These are phyloP conservation scores for Hondaea fermentalgiana DNA, from an alignment of 108 stramenopile genomes.

Conservation along the genomic window DNA sequence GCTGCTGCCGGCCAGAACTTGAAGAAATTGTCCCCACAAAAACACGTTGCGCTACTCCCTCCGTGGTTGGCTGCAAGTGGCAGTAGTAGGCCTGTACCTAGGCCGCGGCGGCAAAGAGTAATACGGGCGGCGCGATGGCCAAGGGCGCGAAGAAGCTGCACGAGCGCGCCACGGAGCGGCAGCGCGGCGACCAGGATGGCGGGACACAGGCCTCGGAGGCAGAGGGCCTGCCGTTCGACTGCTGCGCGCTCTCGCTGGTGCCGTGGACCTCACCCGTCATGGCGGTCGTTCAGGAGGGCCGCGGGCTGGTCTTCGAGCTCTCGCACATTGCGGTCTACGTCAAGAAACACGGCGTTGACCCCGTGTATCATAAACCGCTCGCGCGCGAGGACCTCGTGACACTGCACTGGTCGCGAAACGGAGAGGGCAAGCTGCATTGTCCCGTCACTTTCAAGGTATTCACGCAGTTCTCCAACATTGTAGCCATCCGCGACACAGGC, in stretches of 20 bases:
- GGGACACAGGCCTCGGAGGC: neutral
- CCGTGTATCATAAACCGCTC: conserved; percentile 64
- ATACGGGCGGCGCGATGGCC: neutral
- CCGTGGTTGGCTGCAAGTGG: too few species aligned
- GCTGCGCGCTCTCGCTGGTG: conserved; percentile 81
- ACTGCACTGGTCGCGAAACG: conserved; percentile 74
- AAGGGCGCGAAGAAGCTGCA: neutral
- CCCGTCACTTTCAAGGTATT: conserved; percentile 90
- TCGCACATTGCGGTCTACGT: conserved; percentile 71
- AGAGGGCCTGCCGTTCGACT: conserved; percentile 73
- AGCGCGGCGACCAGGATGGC: neutral
- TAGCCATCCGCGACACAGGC: conserved; percentile 64
- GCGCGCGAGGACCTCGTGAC: conserved; percentile 59
- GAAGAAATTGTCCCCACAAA: too few species aligned
- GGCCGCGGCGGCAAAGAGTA: too few species aligned
- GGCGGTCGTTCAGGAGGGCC: conserved; percentile 54
- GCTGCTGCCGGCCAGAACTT: too few species aligned
- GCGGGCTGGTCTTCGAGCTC: conserved; percentile 83
- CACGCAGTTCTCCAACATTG: conserved; percentile 69
- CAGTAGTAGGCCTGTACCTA: too few species aligned
- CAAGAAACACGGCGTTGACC: conserved; percentile 67
- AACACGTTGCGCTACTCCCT: too few species aligned
- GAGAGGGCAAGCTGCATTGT: conserved; percentile 81
- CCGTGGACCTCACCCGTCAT: conserved; percentile 45
- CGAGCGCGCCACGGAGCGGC: neutral